These are phyloP conservation scores for Lyophyllum decastes DNA, from an alignment of 768 basidiomycete species.

Conservation along the genomic window DNA sequence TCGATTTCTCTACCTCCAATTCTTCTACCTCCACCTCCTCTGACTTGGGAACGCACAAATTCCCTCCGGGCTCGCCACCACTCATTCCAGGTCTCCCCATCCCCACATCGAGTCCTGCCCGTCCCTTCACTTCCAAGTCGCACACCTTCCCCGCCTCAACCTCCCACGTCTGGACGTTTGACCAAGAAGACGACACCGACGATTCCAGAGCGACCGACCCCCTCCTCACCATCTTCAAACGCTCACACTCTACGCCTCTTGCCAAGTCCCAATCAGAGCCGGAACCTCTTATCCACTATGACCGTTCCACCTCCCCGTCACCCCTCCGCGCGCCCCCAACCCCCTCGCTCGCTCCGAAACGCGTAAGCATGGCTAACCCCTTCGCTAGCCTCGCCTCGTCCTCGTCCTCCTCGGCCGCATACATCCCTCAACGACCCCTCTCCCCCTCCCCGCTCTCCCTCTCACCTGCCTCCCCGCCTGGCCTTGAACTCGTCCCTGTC, in stretches of 20 bases:
- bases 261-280: neutral
- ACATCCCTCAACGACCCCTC: neutral
- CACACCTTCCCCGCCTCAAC: neutral
- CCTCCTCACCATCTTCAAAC: conserved; percentile 16
- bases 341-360: conserved; percentile 5
- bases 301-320: neutral
- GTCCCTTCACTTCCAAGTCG: neutral
- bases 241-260: neutral
- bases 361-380: conserved; percentile 5
- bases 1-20: conserved; percentile 20
- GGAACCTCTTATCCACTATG: conserved; percentile 9
- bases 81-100: conserved; percentile 24
- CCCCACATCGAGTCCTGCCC: conserved; percentile 10
- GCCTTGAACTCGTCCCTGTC: conserved; percentile 7
- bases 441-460: conserved; percentile 10
- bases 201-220: conserved; percentile 5
- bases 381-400: conserved; percentile 8
- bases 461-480: conserved; percentile 8
- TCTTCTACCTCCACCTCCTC: conserved; percentile 20
- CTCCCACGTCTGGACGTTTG: conserved; percentile 15
- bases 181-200: conserved; percentile 15
- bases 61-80: conserved; percentile 12
- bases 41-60: conserved; percentile 21
- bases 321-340: neutral
- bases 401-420: conserved; percentile 5